Conservation (phyloP, 2,329 filamentous ascomycete genomes). For the Ceratocystis cacaofunesta region DNA sequence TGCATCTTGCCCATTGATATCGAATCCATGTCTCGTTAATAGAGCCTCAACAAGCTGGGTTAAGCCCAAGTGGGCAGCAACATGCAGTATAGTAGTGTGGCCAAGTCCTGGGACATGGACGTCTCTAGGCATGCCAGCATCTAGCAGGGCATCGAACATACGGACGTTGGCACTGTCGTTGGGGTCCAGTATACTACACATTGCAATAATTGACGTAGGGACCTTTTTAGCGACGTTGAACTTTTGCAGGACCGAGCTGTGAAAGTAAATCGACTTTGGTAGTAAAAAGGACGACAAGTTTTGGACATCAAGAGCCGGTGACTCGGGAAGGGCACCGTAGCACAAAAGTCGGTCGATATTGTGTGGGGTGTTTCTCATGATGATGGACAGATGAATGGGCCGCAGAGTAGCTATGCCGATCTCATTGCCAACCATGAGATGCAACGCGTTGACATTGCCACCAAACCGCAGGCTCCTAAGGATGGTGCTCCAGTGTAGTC, state of each 20-base stretch:
- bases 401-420: not conserved
- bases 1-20: slow-evolving; percentile 9
- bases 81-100: slow-evolving; percentile 4
- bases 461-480: slow-evolving; percentile 2
- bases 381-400: slow-evolving; percentile 11
- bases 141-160: slow-evolving; percentile 3
- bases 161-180: not conserved
- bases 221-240: slow-evolving; percentile 1
- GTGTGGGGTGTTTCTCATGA: not conserved
- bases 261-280: slow-evolving; percentile 1
- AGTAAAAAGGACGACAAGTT: slow-evolving; percentile 1
- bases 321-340: not conserved
- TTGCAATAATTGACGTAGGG: slow-evolving; percentile 6
- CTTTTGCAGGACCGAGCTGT: not conserved
- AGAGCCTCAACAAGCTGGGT: slow-evolving; percentile 9
- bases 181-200: not conserved
- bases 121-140: slow-evolving; percentile 8
- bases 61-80: slow-evolving; percentile 5
- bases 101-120: slow-evolving; percentile 5
- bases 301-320: not conserved
- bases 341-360: slow-evolving; percentile 9
- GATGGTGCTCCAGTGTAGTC: not conserved
- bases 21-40: slow-evolving; percentile 6
- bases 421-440: slow-evolving; percentile 1
- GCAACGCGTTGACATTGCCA: slow-evolving; percentile 8